Percentiles rank a stretch among this genome's conserved stretches.
These are phyloP conservation scores for Closterium sp. DNA, from an alignment of 139 green algal genomes.

Conservation along the genomic window DNA sequence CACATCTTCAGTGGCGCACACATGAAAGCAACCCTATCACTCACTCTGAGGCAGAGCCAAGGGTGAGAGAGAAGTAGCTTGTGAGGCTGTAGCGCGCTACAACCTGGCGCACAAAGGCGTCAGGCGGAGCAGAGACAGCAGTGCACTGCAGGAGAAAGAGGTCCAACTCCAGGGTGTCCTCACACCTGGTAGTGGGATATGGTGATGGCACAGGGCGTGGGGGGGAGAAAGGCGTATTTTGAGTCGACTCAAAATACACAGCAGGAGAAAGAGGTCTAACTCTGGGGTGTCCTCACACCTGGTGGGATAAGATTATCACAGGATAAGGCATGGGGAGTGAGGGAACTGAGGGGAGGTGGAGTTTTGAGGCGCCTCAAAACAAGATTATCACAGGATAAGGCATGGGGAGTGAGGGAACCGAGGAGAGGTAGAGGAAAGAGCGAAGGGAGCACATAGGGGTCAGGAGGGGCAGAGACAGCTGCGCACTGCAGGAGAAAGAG, in stretches of 20 bases:
- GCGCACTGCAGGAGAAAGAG: slow-evolving; percentile 1
- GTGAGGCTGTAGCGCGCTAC: slow-evolving; percentile 8
- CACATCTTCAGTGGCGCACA: too few relatives aligned
- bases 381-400: not conserved
- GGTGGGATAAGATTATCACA: not conserved
- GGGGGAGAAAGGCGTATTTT: not conserved
- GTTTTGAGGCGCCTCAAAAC: not conserved
- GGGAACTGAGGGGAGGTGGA: too few relatives aligned
- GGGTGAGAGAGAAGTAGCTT: not conserved
- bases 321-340: not conserved
- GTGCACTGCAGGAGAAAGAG: slow-evolving; percentile 50
- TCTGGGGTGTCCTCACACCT: slow-evolving; percentile 50
- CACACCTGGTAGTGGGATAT: too few relatives aligned
- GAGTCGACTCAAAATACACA: slow-evolving; percentile 7
- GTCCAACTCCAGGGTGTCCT: slow-evolving; percentile 50
- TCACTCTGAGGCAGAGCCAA: not conserved
- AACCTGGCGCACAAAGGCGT: slow-evolving; percentile 8
- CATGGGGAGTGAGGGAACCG: not conserved
- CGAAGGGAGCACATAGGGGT: not conserved
- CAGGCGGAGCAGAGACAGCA: slow-evolving; percentile 3
- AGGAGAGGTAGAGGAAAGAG: not conserved
- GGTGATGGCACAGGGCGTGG: too few relatives aligned
- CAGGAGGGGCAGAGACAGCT: not conserved
- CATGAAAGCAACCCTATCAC: not conserved
- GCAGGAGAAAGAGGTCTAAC: slow-evolving; percentile 46